These are phyloP conservation scores for Lasiosphaeris hirsuta DNA, from an alignment of 495 filamentous ascomycete genomes.

Conservation along the genomic window DNA sequence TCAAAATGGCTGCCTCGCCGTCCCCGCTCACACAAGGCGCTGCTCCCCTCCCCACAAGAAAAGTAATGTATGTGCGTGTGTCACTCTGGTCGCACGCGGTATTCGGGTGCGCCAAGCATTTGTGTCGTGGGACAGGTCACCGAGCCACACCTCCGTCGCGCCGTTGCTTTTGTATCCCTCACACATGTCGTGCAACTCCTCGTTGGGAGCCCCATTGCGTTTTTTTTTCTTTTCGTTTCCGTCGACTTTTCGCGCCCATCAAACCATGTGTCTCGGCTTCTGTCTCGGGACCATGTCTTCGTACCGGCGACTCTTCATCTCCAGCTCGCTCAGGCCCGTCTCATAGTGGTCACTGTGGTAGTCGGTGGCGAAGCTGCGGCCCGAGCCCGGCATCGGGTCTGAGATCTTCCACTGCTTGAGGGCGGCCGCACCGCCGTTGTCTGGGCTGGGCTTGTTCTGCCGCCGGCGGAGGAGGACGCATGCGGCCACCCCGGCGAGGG, in stretches of 20 bases:
- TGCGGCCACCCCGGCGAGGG: conserved; percentile 25
- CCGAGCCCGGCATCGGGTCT: conserved; percentile 36
- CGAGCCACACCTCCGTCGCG: neutral
- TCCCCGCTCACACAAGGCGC: too few relatives aligned
- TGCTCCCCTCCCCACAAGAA: too few relatives aligned
- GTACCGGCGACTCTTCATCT: conserved; percentile 42
- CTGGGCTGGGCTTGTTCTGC: neutral
- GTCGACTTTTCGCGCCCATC: conserved; percentile 7
- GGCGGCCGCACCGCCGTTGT: conserved; percentile 21
- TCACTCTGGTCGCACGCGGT: too few relatives aligned
- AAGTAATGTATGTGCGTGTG: too few relatives aligned
- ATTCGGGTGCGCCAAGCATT: conserved; percentile 1
- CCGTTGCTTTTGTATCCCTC: neutral
- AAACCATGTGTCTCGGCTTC: conserved; percentile 45
- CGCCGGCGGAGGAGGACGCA: conserved; percentile 28
- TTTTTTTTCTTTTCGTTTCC: neutral
- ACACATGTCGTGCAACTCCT: neutral
- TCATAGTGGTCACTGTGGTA: conserved; percentile 26
- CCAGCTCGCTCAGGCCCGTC: conserved; percentile 32
- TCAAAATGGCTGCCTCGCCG: conserved; percentile 9
- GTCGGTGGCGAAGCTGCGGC: conserved; percentile 33
- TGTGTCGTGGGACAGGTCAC: neutral
- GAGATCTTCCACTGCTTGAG: conserved; percentile 38
- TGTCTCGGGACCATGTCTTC: conserved; percentile 45
- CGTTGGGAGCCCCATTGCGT: neutral